Conservation (phyloP, 257 asterid genomes). For the Nicotiana tabacum region DNA sequence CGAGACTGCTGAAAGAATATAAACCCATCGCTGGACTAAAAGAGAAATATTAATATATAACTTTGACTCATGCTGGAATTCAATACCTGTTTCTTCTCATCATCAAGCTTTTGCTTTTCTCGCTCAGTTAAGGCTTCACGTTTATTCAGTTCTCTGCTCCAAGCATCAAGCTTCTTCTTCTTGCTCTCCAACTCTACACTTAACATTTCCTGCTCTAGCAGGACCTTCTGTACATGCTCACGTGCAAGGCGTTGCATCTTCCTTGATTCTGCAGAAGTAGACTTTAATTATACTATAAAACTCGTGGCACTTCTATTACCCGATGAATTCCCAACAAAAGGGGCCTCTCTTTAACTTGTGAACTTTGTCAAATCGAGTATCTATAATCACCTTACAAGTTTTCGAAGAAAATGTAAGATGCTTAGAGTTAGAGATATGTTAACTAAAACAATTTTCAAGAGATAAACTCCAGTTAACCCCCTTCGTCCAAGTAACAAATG, state of each 20-base stretch:
- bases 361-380: neutral
- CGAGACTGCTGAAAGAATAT: neutral
- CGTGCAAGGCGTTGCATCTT: conserved; percentile 70
- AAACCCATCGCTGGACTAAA: neutral
- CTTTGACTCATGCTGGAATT: conserved; percentile 6
- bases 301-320: neutral
- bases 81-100: conserved; percentile 63
- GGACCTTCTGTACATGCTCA: conserved; percentile 60
- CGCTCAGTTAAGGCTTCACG: conserved; percentile 77
- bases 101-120: conserved; percentile 80
- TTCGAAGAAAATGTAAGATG: neutral
- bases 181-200: conserved; percentile 59
- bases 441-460: neutral
- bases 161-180: conserved; percentile 55
- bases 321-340: neutral
- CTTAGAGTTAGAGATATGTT: neutral
- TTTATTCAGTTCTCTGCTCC: conserved; percentile 77
- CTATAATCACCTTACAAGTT: neutral
- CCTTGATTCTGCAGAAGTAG: conserved; percentile 47
- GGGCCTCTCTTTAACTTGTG: neutral
- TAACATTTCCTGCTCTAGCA: conserved; percentile 67
- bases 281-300: neutral
- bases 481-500: neutral
- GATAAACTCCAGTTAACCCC: neutral
- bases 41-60: neutral